Conservation (phyloP, 257 asterid species). For the Rauvolfia tetraphylla region DNA sequence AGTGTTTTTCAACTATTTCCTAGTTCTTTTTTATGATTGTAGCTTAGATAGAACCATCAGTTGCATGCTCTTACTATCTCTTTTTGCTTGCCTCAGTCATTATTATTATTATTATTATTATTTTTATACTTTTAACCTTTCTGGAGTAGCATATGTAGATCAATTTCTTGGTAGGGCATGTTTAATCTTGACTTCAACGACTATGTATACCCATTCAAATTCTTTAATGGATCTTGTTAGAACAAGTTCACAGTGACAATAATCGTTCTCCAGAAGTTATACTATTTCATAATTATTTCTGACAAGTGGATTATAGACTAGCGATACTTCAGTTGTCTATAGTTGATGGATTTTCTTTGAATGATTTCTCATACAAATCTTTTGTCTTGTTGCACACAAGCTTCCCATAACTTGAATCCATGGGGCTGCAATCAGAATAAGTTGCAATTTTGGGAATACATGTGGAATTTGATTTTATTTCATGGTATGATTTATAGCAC, state of each 20-base stretch:
- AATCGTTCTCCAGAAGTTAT: neutral
- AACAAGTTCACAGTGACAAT: neutral
- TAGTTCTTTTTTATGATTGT: neutral
- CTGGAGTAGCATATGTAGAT: neutral
- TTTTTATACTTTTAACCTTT: neutral
- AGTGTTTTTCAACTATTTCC: neutral
- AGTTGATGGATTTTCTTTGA: neutral
- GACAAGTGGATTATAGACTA: neutral
- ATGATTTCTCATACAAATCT: neutral
- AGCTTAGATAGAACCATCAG: neutral
- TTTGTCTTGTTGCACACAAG: neutral
- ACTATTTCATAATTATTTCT: neutral
- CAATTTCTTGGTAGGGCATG: neutral
- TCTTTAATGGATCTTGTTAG: neutral
- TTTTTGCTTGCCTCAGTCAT: neutral
- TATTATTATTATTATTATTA: no score
- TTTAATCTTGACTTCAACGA: neutral
- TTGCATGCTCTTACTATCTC: neutral
- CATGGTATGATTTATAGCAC: neutral
- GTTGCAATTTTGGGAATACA: neutral
- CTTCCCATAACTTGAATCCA: neutral
- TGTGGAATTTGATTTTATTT: neutral
- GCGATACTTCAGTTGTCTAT: neutral
- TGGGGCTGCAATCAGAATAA: neutral
- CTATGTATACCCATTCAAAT: neutral